phyloP scores from a whole-genome alignment of 352 stramenopile species.

The Phytophthora agathidicida region DNA sequence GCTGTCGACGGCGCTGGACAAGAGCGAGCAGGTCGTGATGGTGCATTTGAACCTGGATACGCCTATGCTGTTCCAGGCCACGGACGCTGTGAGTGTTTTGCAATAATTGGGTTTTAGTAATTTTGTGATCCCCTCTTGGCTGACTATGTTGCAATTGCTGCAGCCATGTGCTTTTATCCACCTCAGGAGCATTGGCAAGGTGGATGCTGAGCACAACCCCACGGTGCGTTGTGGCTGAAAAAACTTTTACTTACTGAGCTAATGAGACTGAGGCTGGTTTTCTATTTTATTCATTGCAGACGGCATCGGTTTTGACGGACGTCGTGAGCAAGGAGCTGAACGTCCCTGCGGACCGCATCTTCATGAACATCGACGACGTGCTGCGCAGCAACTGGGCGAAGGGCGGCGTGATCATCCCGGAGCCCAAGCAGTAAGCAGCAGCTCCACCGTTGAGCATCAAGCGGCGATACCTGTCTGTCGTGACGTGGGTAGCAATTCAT shows the following conservation, averaged over 20 bases:
- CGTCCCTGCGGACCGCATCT: constrained; percentile 50
- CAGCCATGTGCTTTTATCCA: constrained; percentile 67
- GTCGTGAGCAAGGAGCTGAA: constrained; percentile 48
- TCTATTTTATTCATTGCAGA: constrained; percentile 27
- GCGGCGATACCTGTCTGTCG: no score
- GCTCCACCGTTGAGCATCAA: background rate
- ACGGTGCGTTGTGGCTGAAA: constrained; percentile 27
- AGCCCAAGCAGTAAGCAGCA: constrained; percentile 35
- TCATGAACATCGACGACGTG: constrained; percentile 63
- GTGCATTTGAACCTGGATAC: constrained; percentile 58
- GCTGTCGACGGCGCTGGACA: constrained; percentile 45
- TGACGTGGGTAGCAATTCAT: no score
- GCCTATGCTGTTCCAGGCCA: constrained; percentile 57
- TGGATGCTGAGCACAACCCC: constrained; percentile 54
- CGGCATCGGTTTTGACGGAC: constrained; percentile 44
- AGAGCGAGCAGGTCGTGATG: constrained; percentile 65
- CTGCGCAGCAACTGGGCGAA: constrained; percentile 54
- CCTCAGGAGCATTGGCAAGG: constrained; percentile 56
- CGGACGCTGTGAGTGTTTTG: constrained; percentile 42
- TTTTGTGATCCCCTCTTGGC: background rate
- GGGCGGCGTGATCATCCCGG: constrained; percentile 39
- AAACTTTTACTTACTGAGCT: background rate
- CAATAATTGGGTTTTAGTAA: no score
- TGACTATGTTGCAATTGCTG: constrained; percentile 6
- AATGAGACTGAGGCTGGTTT: background rate